These are phyloP conservation scores for Cytospora mali DNA, from an alignment of 2,329 filamentous ascomycete genomes.

Conservation along the genomic window DNA sequence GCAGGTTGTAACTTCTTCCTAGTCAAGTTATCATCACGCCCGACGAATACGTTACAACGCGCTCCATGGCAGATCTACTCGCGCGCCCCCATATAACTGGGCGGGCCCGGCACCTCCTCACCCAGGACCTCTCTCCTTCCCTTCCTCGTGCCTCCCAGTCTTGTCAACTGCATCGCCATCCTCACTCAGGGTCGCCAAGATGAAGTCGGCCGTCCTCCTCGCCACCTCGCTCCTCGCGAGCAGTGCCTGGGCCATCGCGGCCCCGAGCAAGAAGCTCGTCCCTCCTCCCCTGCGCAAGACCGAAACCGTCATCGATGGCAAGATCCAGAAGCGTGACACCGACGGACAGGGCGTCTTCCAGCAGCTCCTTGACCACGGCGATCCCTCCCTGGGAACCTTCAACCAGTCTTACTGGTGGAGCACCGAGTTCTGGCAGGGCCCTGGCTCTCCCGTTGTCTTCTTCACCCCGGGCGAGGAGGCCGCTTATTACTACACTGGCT, in stretches of 20 bases:
- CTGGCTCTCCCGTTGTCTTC: slow-evolving; percentile 44
- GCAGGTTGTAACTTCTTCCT: neutral
- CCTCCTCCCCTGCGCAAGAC: slow-evolving; percentile 34
- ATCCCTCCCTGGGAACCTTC: slow-evolving; percentile 46
- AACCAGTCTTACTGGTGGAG: slow-evolving; percentile 46
- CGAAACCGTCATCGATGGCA: slow-evolving; percentile 25
- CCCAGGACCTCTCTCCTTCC: neutral
- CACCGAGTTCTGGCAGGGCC: slow-evolving; percentile 44
- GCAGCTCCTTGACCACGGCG: slow-evolving; percentile 46
- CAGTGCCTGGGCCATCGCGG: slow-evolving; percentile 32
- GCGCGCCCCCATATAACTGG: neutral
- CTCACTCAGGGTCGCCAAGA: slow-evolving; percentile 27
- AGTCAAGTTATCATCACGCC: no score
- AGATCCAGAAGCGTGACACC: slow-evolving; percentile 24
- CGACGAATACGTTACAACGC: neutral
- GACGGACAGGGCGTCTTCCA: slow-evolving; percentile 40
- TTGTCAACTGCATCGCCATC: neutral
- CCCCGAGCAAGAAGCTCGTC: slow-evolving; percentile 14
- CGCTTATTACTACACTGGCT: slow-evolving; percentile 41
- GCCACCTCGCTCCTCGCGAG: slow-evolving; percentile 32
- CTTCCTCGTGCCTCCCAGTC: neutral
- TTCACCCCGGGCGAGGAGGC: slow-evolving; percentile 45
- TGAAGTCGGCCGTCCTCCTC: slow-evolving; percentile 34
- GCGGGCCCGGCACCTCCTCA: neutral
- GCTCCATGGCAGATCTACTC: neutral